Percentiles rank a stretch among this genome's conserved stretches.
Conservation (phyloP, 495 filamentous ascomycete species). For the Trichoderma asperelloides region DNA sequence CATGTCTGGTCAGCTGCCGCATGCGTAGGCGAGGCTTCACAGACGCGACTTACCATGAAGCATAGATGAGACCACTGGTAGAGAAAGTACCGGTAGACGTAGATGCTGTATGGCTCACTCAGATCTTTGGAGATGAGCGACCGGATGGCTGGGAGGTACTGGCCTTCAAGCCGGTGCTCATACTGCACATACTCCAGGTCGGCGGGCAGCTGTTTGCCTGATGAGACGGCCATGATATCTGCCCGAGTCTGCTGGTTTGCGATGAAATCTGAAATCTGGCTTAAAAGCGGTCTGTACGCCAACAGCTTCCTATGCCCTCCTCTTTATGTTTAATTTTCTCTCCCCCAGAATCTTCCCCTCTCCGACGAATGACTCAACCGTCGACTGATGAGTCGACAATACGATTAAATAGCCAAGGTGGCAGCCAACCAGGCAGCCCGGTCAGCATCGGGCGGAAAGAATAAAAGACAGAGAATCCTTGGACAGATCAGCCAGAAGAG, state of each 20-base stretch:
- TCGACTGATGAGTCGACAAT: background rate
- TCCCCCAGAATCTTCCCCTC: background rate
- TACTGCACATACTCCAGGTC: slow-evolving; percentile 80
- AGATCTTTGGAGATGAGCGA: slow-evolving; percentile 93
- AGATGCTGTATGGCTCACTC: slow-evolving; percentile 98
- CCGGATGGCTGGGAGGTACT: slow-evolving; percentile 80
- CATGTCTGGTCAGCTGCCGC: background rate
- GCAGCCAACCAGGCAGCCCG: slow-evolving; percentile 2
- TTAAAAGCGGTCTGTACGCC: background rate
- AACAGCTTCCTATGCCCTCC: background rate
- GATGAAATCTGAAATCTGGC: background rate
- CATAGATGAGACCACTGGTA: slow-evolving; percentile 97
- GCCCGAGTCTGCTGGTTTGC: background rate
- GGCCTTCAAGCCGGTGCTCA: slow-evolving; percentile 62
- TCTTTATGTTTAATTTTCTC: background rate
- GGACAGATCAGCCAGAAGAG: background rate
- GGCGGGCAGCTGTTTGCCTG: slow-evolving; percentile 24
- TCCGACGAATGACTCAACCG: slow-evolving; percentile 1
- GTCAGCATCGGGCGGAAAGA: slow-evolving; percentile 1
- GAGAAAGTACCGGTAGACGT: slow-evolving; percentile 97
- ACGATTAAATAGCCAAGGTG: background rate
- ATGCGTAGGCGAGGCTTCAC: background rate
- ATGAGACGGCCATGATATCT: background rate
- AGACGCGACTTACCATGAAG: slow-evolving; percentile 57
- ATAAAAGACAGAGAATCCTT: background rate